phyloP scores from a whole-genome alignment of 2,329 filamentous ascomycete species.

The Alternaria angustiovoidea region DNA sequence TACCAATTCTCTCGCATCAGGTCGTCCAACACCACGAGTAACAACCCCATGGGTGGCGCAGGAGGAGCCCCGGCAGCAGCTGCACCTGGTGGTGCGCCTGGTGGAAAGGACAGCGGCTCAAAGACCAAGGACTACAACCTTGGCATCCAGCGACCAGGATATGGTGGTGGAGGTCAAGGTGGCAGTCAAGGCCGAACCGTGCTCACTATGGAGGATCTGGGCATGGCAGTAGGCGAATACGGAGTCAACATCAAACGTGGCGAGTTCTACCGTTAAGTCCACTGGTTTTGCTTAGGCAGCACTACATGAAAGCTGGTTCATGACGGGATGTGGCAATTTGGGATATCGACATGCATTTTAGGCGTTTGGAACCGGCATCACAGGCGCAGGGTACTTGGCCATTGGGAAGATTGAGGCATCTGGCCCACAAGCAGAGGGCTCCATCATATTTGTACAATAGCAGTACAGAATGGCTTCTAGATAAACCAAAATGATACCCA shows the following conservation, averaged over 20 bases:
- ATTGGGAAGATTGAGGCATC: conserved; percentile 20
- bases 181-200: conserved; percentile 91
- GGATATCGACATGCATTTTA: conserved; percentile 27
- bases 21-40: conserved; percentile 87
- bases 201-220: conserved; percentile 97
- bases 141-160: conserved; percentile 59
- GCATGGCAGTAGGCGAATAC: conserved; percentile 97
- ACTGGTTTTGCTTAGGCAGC: background rate
- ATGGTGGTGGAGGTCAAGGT: conserved; percentile 85
- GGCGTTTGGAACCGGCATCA: conserved; percentile 40
- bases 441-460: conserved; percentile 45
- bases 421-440: conserved; percentile 20
- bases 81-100: conserved; percentile 63
- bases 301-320: background rate
- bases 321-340: conserved; percentile 4
- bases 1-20: conserved; percentile 98
- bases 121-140: conserved; percentile 59
- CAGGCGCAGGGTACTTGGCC: conserved; percentile 27
- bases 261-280: conserved; percentile 85
- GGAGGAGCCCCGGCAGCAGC: conserved; percentile 71
- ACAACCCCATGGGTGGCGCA: conserved; percentile 84
- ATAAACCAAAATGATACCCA: conserved; percentile 48
- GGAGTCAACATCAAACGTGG: conserved; percentile 97
- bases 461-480: conserved; percentile 39
- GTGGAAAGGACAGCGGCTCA: conserved; percentile 51